These are phyloP conservation scores for Suillus paluster DNA, from an alignment of 768 basidiomycete species.

Conservation along the genomic window DNA sequence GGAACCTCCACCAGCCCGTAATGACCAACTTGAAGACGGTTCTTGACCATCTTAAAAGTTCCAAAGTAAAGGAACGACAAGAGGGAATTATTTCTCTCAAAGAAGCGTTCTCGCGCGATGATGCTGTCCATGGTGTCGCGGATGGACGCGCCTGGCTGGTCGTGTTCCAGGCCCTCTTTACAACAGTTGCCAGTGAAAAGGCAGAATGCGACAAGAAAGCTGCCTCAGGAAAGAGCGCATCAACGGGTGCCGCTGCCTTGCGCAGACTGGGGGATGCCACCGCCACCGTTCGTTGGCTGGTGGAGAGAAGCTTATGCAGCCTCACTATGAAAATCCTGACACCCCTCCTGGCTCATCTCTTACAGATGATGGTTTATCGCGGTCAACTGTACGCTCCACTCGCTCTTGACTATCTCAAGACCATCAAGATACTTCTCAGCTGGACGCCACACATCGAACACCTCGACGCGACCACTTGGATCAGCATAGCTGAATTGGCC, in stretches of 20 bases:
- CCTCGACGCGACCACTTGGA: conserved; percentile 68
- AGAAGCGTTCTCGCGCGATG: conserved; percentile 52
- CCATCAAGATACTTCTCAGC: conserved; percentile 64
- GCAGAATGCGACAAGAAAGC: conserved; percentile 44
- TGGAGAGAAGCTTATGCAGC: conserved; percentile 60
- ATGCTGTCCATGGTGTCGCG: conserved; percentile 45
- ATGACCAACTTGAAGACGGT: conserved; percentile 53
- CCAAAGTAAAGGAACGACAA: conserved; percentile 72
- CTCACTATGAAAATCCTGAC: conserved; percentile 60
- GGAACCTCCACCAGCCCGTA: conserved; percentile 8
- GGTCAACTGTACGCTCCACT: conserved; percentile 62
- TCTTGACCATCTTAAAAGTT: conserved; percentile 56
- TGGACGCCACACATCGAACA: conserved; percentile 82
- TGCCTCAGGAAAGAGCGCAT: conserved; percentile 45
- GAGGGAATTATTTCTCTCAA: conserved; percentile 61
- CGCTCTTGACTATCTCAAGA: conserved; percentile 82
- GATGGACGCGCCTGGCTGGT: conserved; percentile 57
- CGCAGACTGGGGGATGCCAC: conserved; percentile 71
- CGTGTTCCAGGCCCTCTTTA: conserved; percentile 77
- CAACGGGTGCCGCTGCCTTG: conserved; percentile 49
- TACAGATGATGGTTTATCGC: conserved; percentile 57
- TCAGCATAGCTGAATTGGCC: conserved; percentile 63
- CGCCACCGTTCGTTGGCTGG: conserved; percentile 71
- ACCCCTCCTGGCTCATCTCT: conserved; percentile 66
- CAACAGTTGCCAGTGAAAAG: conserved; percentile 66